Conservation (phyloP, 768 basidiomycete species). For the Trametes cubensis region DNA sequence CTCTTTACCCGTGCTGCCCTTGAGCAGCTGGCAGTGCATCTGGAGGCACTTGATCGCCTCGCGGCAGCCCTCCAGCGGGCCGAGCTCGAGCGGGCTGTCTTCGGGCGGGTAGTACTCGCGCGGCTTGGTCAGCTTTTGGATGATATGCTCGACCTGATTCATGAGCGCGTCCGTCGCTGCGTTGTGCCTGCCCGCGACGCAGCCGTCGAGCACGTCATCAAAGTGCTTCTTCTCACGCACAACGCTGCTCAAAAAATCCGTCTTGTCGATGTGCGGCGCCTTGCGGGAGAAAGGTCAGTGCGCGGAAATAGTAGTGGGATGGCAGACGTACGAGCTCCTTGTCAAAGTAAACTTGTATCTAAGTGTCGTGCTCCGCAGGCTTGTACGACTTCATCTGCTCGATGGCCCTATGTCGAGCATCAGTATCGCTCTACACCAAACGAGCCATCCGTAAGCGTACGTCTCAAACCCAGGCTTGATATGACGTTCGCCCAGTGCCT, state of each 20-base stretch:
- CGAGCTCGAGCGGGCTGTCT: constrained; percentile 75
- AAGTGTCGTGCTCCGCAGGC: constrained; percentile 82
- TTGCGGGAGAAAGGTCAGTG: constrained; percentile 32
- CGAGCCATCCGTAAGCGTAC: constrained; percentile 19
- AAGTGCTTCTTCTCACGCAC: constrained; percentile 97
- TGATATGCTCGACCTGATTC: constrained; percentile 97
- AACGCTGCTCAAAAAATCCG: constrained; percentile 90
- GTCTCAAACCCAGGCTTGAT: constrained; percentile 73
- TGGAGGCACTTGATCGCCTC: constrained; percentile 89
- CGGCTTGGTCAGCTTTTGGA: constrained; percentile 77
- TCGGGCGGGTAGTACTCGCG: constrained; percentile 91
- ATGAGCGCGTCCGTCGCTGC: constrained; percentile 94
- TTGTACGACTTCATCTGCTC: constrained; percentile 89
- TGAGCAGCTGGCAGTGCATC: constrained; percentile 87
- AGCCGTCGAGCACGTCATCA: constrained; percentile 89
- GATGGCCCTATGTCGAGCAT: constrained; percentile 63
- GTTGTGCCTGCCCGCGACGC: constrained; percentile 91
- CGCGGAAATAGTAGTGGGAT: neutral
- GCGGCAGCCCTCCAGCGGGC: constrained; percentile 84
- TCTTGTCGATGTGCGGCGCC: constrained; percentile 88
- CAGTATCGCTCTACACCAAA: neutral
- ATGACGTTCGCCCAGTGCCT: constrained; percentile 77
- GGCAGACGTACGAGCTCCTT: constrained; percentile 75
- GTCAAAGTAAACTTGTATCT: constrained; percentile 96
- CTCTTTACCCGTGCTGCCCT: constrained; percentile 93